phyloP scores from a whole-genome alignment of 2,329 filamentous ascomycete species.

The Ceratocystiopsis minuta region DNA sequence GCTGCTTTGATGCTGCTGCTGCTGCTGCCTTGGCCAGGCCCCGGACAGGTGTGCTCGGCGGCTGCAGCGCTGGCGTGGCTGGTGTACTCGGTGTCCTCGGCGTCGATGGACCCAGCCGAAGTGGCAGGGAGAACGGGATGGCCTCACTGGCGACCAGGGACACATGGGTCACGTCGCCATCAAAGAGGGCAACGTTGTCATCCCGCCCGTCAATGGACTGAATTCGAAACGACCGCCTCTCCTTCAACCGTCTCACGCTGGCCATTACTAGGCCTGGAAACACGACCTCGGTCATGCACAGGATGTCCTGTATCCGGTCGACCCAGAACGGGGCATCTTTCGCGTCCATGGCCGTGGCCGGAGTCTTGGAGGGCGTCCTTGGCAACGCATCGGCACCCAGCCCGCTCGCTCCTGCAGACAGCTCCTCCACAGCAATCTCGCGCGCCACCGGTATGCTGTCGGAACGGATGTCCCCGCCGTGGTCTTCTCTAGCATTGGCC shows the following conservation, averaged over 20 bases:
- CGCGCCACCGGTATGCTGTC: constrained; percentile 33
- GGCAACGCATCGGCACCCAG: too few species aligned
- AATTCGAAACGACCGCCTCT: constrained; percentile 42
- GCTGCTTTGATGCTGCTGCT: background rate
- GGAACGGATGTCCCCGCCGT: constrained; percentile 11
- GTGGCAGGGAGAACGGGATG: too few species aligned
- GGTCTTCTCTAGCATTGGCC: too few species aligned
- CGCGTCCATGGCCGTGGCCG: too few species aligned
- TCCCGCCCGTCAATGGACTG: constrained; percentile 34
- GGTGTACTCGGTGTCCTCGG: constrained; percentile 3
- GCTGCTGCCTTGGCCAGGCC: background rate
- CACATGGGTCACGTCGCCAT: constrained; percentile 1
- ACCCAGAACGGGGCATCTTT: constrained; percentile 16
- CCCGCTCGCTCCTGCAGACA: too few species aligned
- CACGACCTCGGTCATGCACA: constrained; percentile 40
- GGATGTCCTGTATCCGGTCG: constrained; percentile 1
- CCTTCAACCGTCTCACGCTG: constrained; percentile 34
- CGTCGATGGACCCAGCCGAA: background rate
- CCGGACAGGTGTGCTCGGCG: background rate
- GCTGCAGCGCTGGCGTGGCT: background rate
- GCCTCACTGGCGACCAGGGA: too few species aligned
- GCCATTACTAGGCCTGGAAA: constrained; percentile 56
- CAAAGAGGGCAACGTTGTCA: constrained; percentile 26
- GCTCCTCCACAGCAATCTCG: constrained; percentile 41
- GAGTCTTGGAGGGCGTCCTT: too few species aligned